A percentile compares a stretch with the other conserved stretches of the same genome.
These are phyloP conservation scores for Taphrina sp. DNA, from an alignment of 1,139 yeast genomes.

Conservation along the genomic window DNA sequence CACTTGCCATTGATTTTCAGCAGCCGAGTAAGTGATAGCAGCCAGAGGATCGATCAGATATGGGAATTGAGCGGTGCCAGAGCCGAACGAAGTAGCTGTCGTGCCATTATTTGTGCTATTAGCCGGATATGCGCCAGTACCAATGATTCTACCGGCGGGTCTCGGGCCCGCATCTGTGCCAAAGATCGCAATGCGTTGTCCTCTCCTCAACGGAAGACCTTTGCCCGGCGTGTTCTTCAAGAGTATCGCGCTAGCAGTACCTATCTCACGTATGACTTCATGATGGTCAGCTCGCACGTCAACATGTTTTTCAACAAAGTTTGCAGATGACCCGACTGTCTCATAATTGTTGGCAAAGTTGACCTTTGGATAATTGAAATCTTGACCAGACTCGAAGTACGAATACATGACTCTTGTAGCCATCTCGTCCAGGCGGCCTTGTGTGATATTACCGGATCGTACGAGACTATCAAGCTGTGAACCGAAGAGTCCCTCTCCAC, in stretches of 20 bases:
- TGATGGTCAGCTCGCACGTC: conserved; percentile 51
- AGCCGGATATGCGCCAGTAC: conserved; percentile 41
- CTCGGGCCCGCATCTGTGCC: conserved; percentile 43
- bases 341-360: neutral
- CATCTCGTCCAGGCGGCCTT: conserved; percentile 61
- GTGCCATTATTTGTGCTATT: conserved; percentile 26
- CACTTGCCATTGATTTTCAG: conserved; percentile 36
- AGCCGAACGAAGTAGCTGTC: conserved; percentile 46
- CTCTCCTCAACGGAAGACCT: conserved; percentile 53
- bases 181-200: conserved; percentile 51
- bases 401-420: conserved; percentile 60
- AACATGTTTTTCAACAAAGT: conserved; percentile 48
- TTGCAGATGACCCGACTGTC: neutral
- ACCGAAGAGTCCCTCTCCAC: conserved; percentile 50
- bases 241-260: conserved; percentile 55
- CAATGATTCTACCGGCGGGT: conserved; percentile 45
- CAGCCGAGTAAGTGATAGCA: conserved; percentile 39
- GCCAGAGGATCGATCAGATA: conserved; percentile 55
- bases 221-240: conserved; percentile 53
- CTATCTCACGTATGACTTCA: conserved; percentile 52
- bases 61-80: conserved; percentile 55
- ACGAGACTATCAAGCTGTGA: conserved; percentile 56
- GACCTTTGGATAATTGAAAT: conserved; percentile 5
- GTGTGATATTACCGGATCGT: conserved; percentile 57
- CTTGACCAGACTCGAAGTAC: conserved; percentile 47